phyloP scores from a whole-genome alignment of 2,329 filamentous ascomycete species.

The Ophiostoma sp. region DNA sequence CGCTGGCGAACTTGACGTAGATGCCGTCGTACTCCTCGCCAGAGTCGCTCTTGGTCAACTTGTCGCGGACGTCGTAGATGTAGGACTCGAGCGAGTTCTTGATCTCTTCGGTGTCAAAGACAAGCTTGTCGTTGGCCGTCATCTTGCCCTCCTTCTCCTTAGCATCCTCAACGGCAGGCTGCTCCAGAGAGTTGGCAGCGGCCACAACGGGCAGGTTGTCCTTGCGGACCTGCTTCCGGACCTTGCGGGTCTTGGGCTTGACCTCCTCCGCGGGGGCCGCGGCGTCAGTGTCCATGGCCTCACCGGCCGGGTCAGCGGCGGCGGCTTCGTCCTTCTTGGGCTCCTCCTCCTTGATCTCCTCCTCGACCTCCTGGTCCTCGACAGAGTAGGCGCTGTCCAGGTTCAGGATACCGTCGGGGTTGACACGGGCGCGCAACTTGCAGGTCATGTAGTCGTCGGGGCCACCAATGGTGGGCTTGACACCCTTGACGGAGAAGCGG shows the following conservation, averaged over 20 bases:
- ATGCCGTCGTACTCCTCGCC: slow-evolving; percentile 23
- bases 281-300: slow-evolving; percentile 81
- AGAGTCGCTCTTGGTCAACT: slow-evolving; percentile 44
- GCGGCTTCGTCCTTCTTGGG: slow-evolving; percentile 35
- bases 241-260: slow-evolving; percentile 82
- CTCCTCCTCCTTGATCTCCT: slow-evolving; percentile 51
- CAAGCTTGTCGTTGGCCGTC: slow-evolving; percentile 98
- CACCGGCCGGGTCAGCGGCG: slow-evolving; percentile 5
- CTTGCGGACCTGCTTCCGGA: slow-evolving; percentile 99
- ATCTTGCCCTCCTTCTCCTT: slow-evolving; percentile 84
- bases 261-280: slow-evolving; percentile 53
- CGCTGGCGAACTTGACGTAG: slow-evolving; percentile 28
- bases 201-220: slow-evolving; percentile 87
- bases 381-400: slow-evolving; percentile 97
- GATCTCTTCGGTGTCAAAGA: slow-evolving; percentile 97
- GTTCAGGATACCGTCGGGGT: slow-evolving; percentile 94
- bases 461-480: slow-evolving; percentile 73
- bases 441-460: slow-evolving; percentile 99
- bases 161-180: slow-evolving; percentile 63
- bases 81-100: slow-evolving; percentile 99
- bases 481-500: slow-evolving; percentile 95
- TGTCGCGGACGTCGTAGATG: slow-evolving; percentile 95
- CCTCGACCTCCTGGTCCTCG: slow-evolving; percentile 94
- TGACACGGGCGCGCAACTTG: slow-evolving; percentile 97
- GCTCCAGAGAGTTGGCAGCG: slow-evolving; percentile 78